phyloP scores from a whole-genome alignment of 2,329 filamentous ascomycete species.

The Malbranchea zuffiana region DNA sequence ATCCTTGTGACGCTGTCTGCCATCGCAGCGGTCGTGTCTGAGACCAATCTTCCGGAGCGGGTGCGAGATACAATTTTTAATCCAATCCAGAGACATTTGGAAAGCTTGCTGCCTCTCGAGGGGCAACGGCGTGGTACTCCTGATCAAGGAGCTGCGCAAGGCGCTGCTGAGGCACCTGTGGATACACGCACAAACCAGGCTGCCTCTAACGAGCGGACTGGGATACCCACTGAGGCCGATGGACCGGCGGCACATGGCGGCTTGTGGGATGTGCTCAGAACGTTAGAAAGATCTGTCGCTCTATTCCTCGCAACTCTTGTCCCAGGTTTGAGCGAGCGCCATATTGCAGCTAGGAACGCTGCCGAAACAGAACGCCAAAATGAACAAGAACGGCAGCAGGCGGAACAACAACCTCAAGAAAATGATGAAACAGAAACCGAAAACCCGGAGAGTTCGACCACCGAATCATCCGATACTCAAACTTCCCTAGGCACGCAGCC shows the following conservation, averaged over 20 bases:
- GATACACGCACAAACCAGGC: background rate
- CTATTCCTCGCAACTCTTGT: conserved; percentile 53
- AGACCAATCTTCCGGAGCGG: conserved; percentile 30
- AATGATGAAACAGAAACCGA: background rate
- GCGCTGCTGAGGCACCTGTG: conserved; percentile 2
- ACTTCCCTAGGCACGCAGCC: too few relatives aligned
- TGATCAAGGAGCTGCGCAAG: conserved; percentile 1
- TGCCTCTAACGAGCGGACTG: conserved; percentile 10
- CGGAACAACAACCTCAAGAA: conserved; percentile 8
- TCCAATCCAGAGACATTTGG: conserved; percentile 36
- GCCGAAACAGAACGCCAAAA: conserved; percentile 30
- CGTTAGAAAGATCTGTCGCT: conserved; percentile 44
- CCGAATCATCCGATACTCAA: too few relatives aligned
- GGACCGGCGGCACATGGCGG: background rate
- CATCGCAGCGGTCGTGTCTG: conserved; percentile 32
- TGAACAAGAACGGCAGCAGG: conserved; percentile 8
- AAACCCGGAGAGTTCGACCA: too few relatives aligned
- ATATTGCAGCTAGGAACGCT: conserved; percentile 46
- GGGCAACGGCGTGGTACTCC: conserved; percentile 12
- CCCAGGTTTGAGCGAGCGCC: conserved; percentile 51
- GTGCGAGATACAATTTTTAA: conserved; percentile 26
- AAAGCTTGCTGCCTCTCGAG: conserved; percentile 30
- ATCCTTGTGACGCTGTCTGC: conserved; percentile 30
- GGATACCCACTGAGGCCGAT: background rate
- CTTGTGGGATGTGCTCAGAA: conserved; percentile 13